Percentiles rank a stretch among this genome's conserved stretches.
phyloP scores from a whole-genome alignment of 1,284 basidiomycete species.

The Pholiota adiposa region DNA sequence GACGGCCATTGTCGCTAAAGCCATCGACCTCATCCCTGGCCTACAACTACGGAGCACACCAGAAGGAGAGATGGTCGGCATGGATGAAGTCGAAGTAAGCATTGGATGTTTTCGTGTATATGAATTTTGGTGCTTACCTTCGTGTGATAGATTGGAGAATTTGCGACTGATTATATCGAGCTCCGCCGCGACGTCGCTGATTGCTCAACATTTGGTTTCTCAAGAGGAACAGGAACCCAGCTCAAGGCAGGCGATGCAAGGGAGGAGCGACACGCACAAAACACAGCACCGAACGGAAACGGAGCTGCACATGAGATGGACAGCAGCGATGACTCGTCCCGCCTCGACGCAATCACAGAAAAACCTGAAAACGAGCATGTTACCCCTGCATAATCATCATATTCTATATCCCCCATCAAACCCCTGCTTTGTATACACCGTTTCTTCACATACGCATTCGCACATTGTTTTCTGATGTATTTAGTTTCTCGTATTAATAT shows the following conservation, averaged over 20 bases:
- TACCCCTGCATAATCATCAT: conserved; percentile 10
- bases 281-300: conserved; percentile 15
- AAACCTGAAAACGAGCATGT: conserved; percentile 29
- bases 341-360: conserved; percentile 31
- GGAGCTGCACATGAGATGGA: conserved; percentile 14
- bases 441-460: background rate
- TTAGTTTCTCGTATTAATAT: conserved; percentile 12
- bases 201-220: conserved; percentile 38
- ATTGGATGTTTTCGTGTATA: conserved; percentile 9
- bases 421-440: conserved; percentile 7
- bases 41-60: conserved; percentile 74
- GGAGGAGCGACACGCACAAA: conserved; percentile 25
- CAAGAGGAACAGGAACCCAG: conserved; percentile 21
- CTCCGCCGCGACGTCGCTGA: conserved; percentile 72
- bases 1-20: conserved; percentile 70
- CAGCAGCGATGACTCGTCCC: conserved; percentile 14
- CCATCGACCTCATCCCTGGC: conserved; percentile 78
- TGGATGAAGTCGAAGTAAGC: conserved; percentile 85
- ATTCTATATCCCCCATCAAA: background rate
- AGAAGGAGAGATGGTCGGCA: conserved; percentile 83
- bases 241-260: conserved; percentile 19
- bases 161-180: conserved; percentile 79
- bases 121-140: background rate
- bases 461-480: conserved; percentile 12
- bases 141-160: conserved; percentile 67